Evolutionary conservation across 139 green algal genomes (phyloP).

Genomic region (Chlamydomonas applanata): DNA sequence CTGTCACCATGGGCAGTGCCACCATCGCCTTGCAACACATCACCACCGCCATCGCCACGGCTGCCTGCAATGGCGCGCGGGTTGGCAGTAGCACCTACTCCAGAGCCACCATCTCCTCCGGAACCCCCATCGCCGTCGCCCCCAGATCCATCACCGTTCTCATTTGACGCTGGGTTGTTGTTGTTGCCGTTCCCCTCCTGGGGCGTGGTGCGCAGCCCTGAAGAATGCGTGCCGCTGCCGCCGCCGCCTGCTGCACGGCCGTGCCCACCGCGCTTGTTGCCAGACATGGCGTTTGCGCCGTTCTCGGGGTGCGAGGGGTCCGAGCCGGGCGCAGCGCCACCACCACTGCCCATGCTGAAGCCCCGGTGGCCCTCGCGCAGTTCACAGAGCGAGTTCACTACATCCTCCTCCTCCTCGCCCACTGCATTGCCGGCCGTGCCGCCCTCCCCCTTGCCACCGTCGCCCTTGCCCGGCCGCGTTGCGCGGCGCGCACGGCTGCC

Average conservation of each 20-base stretch:
- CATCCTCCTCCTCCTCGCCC: slow-evolving; percentile 11
- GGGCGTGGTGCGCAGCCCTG: too few species aligned
- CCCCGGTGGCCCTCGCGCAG: slow-evolving; percentile 11
- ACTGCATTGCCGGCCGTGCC: neutral
- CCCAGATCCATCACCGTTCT: neutral
- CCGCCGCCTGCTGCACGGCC: too few species aligned
- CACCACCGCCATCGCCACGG: neutral
- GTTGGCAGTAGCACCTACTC: neutral
- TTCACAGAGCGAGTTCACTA: slow-evolving; percentile 28
- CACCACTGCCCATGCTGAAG: neutral
- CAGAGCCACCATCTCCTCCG: neutral
- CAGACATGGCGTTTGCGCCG: too few species aligned
- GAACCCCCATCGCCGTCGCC: neutral
- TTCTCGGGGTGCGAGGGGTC: neutral
- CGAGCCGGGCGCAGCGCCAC: neutral
- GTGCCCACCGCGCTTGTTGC: too few species aligned
- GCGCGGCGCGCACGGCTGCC: neutral
- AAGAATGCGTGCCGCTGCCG: too few species aligned
- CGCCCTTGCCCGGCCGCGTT: neutral
- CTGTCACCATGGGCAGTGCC: neutral
- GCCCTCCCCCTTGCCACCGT: neutral
- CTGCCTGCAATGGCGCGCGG: neutral
- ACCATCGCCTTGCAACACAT: neutral
- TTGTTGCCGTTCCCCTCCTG: too few species aligned
- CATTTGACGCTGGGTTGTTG: neutral